Base-by-base conservation (phyloP, 371 early-diverging fungal genomes). In the Mucor velutinosus region DNA sequence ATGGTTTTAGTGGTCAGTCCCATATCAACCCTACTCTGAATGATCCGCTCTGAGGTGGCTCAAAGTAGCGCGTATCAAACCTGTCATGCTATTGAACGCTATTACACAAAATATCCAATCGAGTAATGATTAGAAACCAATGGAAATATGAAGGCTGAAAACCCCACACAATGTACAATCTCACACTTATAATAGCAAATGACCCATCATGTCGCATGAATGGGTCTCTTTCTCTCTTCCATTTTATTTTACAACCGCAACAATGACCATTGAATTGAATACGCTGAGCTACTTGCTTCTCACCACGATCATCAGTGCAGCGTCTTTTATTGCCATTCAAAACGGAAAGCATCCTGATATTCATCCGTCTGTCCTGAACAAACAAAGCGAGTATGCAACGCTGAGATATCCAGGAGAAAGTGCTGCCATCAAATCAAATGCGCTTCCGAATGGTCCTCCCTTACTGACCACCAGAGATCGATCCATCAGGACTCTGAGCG, bases 301-400 rank as follows among this genome's bases (percentile, higher is more conserved):
- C 33, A 63, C 59, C 4, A 35, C 71, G 4, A 66, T 68, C 5
- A 58, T 70, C 19, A 61, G 67, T 27, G 72, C 74, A 11, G 62
- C 67, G 19, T 47, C 74, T 1, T 29, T 60, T 1, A 51, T 74
- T 37, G 63, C 65, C 12, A 37, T 83, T 65, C 72, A 76, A 47
- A 76, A 77, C 59, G 75, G 79, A 32, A 80, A 80, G 65, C 78
- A 78, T 62, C 89, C 91, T 30, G 92, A 93, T 71, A 76, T 88
- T 11, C 90, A 92, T 62, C 92, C 92, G 12, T 77, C 87, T 27
- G 69, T 86, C 21, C 78, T 92, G 12, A 76, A 86, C 10, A 76
- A 81, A 53, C 93, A 92, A 72, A 73, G 87, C 3, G 72, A 80
- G 4, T 77, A 84, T 58, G 65, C 83, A 37, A 65, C 64, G 8